These are phyloP conservation scores for Spathaspora hagerdaliae DNA, from an alignment of 805 yeast genomes.

Conservation along the genomic window DNA sequence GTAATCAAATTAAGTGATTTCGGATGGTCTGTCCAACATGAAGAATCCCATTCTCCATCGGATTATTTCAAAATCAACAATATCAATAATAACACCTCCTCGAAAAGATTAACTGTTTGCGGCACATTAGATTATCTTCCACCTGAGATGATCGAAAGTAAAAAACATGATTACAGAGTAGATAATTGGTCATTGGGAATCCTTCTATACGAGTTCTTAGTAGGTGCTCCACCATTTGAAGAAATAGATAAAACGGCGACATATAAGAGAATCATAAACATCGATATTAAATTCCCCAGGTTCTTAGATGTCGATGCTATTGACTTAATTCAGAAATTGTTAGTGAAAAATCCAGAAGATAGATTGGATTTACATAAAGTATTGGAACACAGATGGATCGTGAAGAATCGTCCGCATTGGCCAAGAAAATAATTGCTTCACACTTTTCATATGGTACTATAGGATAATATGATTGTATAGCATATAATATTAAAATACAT, in stretches of 20 bases:
- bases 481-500: too few species aligned
- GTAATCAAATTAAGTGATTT: conserved; percentile 85
- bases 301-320: conserved; percentile 70
- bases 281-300: conserved; percentile 71
- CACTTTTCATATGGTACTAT: too few species aligned
- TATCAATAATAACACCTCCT: not conserved
- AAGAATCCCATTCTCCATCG: not conserved
- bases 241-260: conserved; percentile 75
- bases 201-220: conserved; percentile 76
- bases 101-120: conserved; percentile 71
- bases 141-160: conserved; percentile 89
- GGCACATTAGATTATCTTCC: conserved; percentile 94
- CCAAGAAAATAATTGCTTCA: conserved; percentile 11
- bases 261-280: conserved; percentile 71
- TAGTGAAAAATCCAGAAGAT: conserved; percentile 65
- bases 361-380: conserved; percentile 63
- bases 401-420: conserved; percentile 64
- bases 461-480: too few species aligned
- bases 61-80: conserved; percentile 19
- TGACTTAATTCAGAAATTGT: conserved; percentile 61
- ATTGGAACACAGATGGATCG: conserved; percentile 79
- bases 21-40: conserved; percentile 78
- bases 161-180: conserved; percentile 70
- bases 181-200: conserved; percentile 95
- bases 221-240: conserved; percentile 91